Conservation (phyloP, 2,329 filamentous ascomycete genomes). For the Penicillium oxalicum region DNA sequence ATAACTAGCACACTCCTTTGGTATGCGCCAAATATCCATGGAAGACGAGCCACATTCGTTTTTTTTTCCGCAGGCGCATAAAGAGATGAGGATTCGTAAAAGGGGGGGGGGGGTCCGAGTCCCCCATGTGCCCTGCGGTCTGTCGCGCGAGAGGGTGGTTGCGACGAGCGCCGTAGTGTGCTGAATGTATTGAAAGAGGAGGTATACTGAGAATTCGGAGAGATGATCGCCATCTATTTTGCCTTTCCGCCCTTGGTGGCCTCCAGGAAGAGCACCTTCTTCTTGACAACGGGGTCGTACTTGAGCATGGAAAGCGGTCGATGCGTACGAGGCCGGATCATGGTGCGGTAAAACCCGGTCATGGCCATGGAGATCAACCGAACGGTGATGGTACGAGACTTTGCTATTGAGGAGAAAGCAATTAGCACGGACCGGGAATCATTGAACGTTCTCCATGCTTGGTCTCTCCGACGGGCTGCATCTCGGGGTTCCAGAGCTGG, state of each 20-base stretch:
- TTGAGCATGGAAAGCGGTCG: slow-evolving; percentile 94
- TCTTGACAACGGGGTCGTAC: slow-evolving; percentile 95
- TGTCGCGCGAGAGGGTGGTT: too few relatives aligned
- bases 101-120: too few relatives aligned
- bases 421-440: slow-evolving; percentile 6
- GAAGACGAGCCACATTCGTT: too few relatives aligned
- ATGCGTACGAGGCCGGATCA: slow-evolving; percentile 72
- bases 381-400: slow-evolving; percentile 87
- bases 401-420: slow-evolving; percentile 50
- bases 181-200: not conserved
- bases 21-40: too few relatives aligned
- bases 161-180: too few relatives aligned
- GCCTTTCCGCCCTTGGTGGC: slow-evolving; percentile 69
- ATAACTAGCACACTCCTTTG: too few relatives aligned
- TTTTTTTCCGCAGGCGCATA: too few relatives aligned
- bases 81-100: too few relatives aligned
- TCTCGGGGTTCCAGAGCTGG: not conserved
- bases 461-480: not conserved
- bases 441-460: not conserved
- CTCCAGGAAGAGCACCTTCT: slow-evolving; percentile 93
- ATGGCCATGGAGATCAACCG: slow-evolving; percentile 97
- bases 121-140: too few relatives aligned
- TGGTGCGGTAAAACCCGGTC: slow-evolving; percentile 95
- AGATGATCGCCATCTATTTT: slow-evolving; percentile 23
- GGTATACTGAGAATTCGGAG: not conserved